A percentile compares a stretch with the other conserved stretches of the same genome.
Evolutionary conservation across 768 basidiomycete species (phyloP).

Genomic region (Pleurotus tuber-regium): DNA sequence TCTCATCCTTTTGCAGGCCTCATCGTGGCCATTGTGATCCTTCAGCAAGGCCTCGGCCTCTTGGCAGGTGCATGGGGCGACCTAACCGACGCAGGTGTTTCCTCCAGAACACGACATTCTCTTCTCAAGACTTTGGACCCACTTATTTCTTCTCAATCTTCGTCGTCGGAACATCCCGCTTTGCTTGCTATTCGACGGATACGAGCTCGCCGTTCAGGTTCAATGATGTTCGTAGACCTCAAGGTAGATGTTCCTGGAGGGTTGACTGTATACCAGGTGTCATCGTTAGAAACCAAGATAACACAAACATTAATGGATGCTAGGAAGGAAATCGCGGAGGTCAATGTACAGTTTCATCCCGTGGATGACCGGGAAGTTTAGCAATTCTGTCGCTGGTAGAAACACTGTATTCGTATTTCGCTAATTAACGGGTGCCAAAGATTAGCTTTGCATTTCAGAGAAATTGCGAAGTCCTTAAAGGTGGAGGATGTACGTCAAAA

Average conservation of each 20-base stretch:
- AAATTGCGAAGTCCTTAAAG: too few relatives aligned
- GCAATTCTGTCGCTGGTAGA: not conserved
- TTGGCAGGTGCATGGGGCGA: conserved; percentile 73
- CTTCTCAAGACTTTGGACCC: conserved; percentile 60
- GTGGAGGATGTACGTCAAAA: too few relatives aligned
- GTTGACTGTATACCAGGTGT: conserved; percentile 57
- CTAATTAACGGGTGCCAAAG: too few relatives aligned
- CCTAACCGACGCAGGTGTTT: conserved; percentile 81
- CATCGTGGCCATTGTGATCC: conserved; percentile 86
- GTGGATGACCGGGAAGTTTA: conserved; percentile 19
- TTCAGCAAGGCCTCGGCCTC: conserved; percentile 71
- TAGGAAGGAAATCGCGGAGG: conserved; percentile 70
- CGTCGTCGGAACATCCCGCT: conserved; percentile 11
- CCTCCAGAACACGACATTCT: conserved; percentile 46
- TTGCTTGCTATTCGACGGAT: conserved; percentile 51
- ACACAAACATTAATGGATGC: conserved; percentile 48
- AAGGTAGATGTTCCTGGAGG: conserved; percentile 63
- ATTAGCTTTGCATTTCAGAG: too few relatives aligned
- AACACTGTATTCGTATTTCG: too few relatives aligned
- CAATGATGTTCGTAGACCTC: conserved; percentile 81
- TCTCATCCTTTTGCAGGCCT: conserved; percentile 47
- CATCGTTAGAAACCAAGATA: conserved; percentile 63
- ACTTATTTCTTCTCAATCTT: conserved; percentile 31
- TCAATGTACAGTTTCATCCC: conserved; percentile 61
- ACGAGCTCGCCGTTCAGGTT: conserved; percentile 76